Base-by-base conservation (phyloP, 2,329 filamentous ascomycete species). In the Lachnellula cervina region DNA sequence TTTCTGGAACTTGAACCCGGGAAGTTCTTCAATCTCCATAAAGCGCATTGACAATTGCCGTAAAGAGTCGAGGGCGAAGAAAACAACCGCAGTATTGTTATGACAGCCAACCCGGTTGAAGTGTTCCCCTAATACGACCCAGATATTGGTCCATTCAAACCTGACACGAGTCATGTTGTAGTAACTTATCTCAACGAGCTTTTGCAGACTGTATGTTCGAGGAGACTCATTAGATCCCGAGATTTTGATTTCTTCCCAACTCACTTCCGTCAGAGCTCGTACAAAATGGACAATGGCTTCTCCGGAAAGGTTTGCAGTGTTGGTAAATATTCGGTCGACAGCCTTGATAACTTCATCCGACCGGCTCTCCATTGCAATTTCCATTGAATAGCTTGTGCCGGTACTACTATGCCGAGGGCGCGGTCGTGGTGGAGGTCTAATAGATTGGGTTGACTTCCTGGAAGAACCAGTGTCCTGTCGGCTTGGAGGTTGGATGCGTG, bases 111-210 rank as follows among this genome's bases (percentile, higher is more conserved):
- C 94, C 61, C 92, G 87, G 71, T 97, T 97, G 79, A 99, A 99
- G 70, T 99, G 95, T 69, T 96, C 89, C 14, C 94, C 94, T n/a
- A 99, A 81, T 1, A 99, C 89, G 60, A 89, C 89, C 94, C 94
- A 99, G 57, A 99, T 96, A 66, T 88, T 93, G 13, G 89, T 95
- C 94, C 94, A 99, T 70, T 99, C 94, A 66, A 97, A 97, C 66
- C 94, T 88, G 37, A 99, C 93, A 78, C 94, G 86, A 57, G 90
- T 91, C 94, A 99, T 99, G 76, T 99, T 99, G 82, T 99, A 99
- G 73, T 96, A 97, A 71, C 90, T 96, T 72, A 99, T 97, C 73
- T 99, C 94, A 16, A 99, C 95, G 60, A 99, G 83, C 73, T 99
- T 99, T 69, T 99, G 94, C 59, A 99, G 76, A 74, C 92, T 97